Percentiles rank a stretch among this genome's conserved stretches.
These are phyloP conservation scores for Marasmius sp. DNA, from an alignment of 1,284 basidiomycete species.

Conservation along the genomic window DNA sequence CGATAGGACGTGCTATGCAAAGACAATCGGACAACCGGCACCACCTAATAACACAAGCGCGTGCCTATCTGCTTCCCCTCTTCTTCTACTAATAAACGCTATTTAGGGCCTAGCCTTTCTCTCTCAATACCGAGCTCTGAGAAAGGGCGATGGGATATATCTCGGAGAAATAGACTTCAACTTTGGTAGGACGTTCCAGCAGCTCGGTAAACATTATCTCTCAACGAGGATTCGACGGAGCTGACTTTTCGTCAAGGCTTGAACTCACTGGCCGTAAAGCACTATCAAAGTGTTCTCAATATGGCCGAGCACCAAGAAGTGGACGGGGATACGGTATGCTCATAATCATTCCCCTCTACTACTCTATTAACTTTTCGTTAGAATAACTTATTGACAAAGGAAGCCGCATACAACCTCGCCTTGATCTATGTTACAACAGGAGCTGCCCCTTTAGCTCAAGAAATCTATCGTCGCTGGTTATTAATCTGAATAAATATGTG, in stretches of 20 bases:
- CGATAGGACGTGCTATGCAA: conserved; percentile 87
- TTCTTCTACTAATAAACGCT: background rate
- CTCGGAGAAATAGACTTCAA: conserved; percentile 87
- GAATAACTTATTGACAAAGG: conserved; percentile 54
- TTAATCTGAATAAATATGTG: conserved; percentile 43
- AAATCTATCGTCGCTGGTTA: conserved; percentile 68
- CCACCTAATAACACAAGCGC: conserved; percentile 78
- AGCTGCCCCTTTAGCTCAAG: conserved; percentile 64
- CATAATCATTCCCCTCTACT: conserved; percentile 11
- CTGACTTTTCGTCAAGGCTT: conserved; percentile 53
- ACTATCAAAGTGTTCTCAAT: conserved; percentile 78
- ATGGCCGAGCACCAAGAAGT: conserved; percentile 45
- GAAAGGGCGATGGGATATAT: conserved; percentile 44
- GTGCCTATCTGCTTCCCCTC: conserved; percentile 4
- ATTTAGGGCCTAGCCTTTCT: conserved; percentile 80
- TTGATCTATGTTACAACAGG: conserved; percentile 80
- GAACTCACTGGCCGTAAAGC: conserved; percentile 75
- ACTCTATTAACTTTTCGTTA: conserved; percentile 14
- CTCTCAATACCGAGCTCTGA: conserved; percentile 67
- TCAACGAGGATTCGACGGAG: background rate
- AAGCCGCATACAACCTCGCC: conserved; percentile 88
- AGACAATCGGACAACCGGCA: conserved; percentile 94
- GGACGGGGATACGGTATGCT: background rate
- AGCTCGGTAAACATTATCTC: conserved; percentile 61
- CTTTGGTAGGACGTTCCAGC: conserved; percentile 88